These are phyloP conservation scores for Hanseniaspora lindneri DNA, from an alignment of 805 yeast species.

Conservation along the genomic window DNA sequence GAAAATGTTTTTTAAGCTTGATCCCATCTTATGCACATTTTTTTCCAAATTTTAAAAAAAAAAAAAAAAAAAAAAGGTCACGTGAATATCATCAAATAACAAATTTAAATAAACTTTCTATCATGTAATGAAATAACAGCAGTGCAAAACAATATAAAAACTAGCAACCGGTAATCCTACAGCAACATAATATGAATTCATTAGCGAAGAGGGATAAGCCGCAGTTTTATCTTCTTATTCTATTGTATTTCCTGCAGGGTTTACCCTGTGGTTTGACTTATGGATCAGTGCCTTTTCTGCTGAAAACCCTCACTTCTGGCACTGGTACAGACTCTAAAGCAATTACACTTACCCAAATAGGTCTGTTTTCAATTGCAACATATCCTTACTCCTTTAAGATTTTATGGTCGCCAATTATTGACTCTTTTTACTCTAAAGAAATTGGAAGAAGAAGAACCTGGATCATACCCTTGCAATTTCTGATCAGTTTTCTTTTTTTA, in stretches of 20 bases:
- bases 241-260: conserved; percentile 82
- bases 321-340: conserved; percentile 27
- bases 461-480: conserved; percentile 84
- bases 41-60: too few species aligned
- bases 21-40: too few species aligned
- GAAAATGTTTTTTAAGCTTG: too few species aligned
- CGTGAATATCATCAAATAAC: too few species aligned
- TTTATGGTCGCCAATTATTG: conserved; percentile 93
- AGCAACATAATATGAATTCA: conserved; percentile 4
- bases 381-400: conserved; percentile 89
- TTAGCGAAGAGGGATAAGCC: conserved; percentile 46
- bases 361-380: conserved; percentile 79
- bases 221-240: conserved; percentile 59
- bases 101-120: too few species aligned
- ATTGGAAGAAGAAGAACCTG: conserved; percentile 82
- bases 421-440: conserved; percentile 56
- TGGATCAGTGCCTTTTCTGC: conserved; percentile 82
- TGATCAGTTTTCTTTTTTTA: conserved; percentile 61
- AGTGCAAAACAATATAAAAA: neutral
- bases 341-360: conserved; percentile 77
- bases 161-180: neutral
- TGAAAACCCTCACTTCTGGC: conserved; percentile 42
- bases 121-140: neutral
- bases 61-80: too few species aligned
- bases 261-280: conserved; percentile 92